Conservation (phyloP, 78 protist species). For the Abeoforma whisleri region DNA sequence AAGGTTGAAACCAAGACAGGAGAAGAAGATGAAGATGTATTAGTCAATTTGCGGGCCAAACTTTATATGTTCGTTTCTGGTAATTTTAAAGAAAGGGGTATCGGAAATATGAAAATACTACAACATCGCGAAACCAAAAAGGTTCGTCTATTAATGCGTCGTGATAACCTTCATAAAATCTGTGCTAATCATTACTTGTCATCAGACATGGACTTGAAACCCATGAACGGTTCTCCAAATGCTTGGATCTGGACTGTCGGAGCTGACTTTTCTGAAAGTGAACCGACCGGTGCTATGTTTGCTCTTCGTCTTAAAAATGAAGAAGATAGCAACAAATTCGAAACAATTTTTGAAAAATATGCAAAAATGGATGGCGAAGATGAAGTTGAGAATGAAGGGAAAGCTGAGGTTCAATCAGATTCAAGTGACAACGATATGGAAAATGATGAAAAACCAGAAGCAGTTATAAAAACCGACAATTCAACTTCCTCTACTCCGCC, state of each 20-base stretch:
- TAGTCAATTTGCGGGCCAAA: constrained; percentile 11
- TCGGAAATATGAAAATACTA: not conserved
- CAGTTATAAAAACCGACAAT: no score
- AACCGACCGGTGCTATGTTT: not conserved
- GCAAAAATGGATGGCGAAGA: not conserved
- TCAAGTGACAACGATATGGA: no score
- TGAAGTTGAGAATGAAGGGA: not conserved
- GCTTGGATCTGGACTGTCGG: not conserved
- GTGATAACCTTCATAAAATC: not conserved
- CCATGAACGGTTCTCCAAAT: not conserved
- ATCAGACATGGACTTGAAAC: not conserved
- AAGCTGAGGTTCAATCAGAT: no score
- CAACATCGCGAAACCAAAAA: not conserved
- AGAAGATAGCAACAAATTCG: not conserved
- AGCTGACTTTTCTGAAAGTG: not conserved
- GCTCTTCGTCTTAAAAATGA: not conserved
- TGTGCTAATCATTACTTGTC: not conserved
- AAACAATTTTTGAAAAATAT: not conserved
- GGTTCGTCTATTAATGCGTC: not conserved
- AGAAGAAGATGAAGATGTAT: constrained; percentile 29
- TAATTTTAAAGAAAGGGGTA: not conserved
- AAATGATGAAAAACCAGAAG: no score
- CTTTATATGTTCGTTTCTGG: not conserved
- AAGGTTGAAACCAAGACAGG: constrained; percentile 24
- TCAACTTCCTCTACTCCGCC: no score